These are phyloP conservation scores for Colletotrichum cereale DNA, from an alignment of 2,329 filamentous ascomycete genomes.

Conservation along the genomic window DNA sequence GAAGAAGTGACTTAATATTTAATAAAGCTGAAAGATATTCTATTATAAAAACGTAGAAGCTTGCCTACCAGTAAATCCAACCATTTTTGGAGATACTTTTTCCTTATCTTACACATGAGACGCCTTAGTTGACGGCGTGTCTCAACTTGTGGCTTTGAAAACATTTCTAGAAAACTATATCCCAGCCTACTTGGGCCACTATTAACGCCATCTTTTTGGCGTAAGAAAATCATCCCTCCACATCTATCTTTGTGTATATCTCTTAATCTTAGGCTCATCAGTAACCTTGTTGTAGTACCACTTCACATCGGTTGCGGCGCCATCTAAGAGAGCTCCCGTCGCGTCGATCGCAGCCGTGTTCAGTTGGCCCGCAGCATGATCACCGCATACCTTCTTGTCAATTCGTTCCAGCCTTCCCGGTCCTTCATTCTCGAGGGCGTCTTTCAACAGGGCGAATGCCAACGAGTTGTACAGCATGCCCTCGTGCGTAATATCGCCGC, in stretches of 20 bases:
- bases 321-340: constrained; percentile 6
- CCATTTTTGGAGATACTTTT: too few relatives aligned
- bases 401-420: constrained; percentile 23
- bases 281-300: constrained; percentile 19
- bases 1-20: too few relatives aligned
- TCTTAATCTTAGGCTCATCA: constrained; percentile 19
- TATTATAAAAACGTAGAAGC: too few relatives aligned
- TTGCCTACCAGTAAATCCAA: not conserved
- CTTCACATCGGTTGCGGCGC: constrained; percentile 8
- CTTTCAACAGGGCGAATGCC: constrained; percentile 58
- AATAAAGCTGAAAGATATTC: not conserved
- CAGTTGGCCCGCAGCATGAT: constrained; percentile 21
- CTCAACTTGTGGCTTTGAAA: not conserved
- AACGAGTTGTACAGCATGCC: constrained; percentile 52
- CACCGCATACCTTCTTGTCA: constrained; percentile 16
- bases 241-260: not conserved
- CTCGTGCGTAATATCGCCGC: constrained; percentile 62
- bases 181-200: not conserved
- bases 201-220: not conserved
- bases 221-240: not conserved
- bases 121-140: not conserved
- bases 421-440: constrained; percentile 38
- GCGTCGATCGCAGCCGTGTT: constrained; percentile 7
- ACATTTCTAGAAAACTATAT: not conserved
- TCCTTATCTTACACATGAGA: not conserved